phyloP scores from a whole-genome alignment of 139 green algal genomes.

The Pseudopediastrum boryanum region DNA sequence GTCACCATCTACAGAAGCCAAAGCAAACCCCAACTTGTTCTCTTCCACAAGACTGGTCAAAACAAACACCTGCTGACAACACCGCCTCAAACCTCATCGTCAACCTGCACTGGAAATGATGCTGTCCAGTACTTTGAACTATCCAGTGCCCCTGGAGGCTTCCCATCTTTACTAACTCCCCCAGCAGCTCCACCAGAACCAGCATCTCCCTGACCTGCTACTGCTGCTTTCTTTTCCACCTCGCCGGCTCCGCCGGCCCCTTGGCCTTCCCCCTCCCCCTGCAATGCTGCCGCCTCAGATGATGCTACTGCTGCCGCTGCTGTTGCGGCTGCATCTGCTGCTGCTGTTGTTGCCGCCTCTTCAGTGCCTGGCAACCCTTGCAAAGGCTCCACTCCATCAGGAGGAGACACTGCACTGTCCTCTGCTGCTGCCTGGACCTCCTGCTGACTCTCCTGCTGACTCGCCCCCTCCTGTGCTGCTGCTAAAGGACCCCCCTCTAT shows the following conservation, averaged over 20 bases:
- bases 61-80: too few relatives aligned
- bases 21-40: too few relatives aligned
- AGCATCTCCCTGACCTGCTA: not conserved
- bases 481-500: not conserved
- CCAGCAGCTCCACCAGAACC: too few relatives aligned
- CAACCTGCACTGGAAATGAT: conserved; percentile 25
- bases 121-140: too few relatives aligned
- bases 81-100: conserved; percentile 26
- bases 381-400: too few relatives aligned
- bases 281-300: conserved; percentile 11
- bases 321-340: conserved; percentile 3
- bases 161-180: conserved; percentile 8
- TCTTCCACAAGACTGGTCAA: too few relatives aligned
- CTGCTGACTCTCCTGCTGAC: not conserved
- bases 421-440: not conserved
- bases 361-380: too few relatives aligned
- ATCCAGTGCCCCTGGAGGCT: conserved; percentile 4
- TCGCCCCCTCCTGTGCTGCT: conserved; percentile 5
- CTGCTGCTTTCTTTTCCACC: conserved; percentile 6
- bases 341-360: too few relatives aligned
- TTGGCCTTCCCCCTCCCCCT: not conserved
- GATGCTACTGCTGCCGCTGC: not conserved
- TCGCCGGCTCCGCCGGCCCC: too few relatives aligned
- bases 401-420: too few relatives aligned
- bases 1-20: too few relatives aligned